phyloP scores from a whole-genome alignment of 352 stramenopile genomes.

The Globisporangium ultimum region DNA sequence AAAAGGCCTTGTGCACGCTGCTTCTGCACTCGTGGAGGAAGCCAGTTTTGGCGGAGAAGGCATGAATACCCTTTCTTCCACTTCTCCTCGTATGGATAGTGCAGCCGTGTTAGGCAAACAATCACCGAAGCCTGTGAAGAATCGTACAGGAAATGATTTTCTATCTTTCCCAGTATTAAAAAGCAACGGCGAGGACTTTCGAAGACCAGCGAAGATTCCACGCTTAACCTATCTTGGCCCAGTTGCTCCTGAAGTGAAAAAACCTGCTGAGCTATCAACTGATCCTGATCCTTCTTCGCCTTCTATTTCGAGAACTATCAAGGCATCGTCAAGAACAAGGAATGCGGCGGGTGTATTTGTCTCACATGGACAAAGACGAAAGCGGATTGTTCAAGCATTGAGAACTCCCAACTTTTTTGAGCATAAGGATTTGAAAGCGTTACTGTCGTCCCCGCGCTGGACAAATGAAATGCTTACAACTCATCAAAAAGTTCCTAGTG shows the following conservation, averaged over 20 bases:
- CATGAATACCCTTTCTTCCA: conserved; percentile 4
- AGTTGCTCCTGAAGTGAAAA: conserved; percentile 1
- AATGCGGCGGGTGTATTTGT: neutral
- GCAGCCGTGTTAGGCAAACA: conserved; percentile 10
- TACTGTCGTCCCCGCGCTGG: conserved; percentile 4
- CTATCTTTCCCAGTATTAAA: conserved; percentile 8
- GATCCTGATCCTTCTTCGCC: neutral
- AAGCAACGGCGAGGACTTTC: conserved; percentile 9
- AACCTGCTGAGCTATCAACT: conserved; percentile 3
- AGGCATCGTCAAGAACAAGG: conserved; percentile 1
- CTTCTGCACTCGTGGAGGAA: conserved; percentile 49
- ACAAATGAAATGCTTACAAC: conserved; percentile 1
- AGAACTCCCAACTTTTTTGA: conserved; percentile 31
- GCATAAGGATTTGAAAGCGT: conserved; percentile 11
- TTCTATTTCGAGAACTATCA: neutral
- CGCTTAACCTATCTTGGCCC: conserved; percentile 6
- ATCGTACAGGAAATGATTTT: neutral
- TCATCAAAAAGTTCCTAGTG: conserved; percentile 1
- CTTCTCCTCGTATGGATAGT: conserved; percentile 14
- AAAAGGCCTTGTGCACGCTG: conserved; percentile 60
- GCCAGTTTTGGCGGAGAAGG: conserved; percentile 29
- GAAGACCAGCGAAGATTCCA: conserved; percentile 15
- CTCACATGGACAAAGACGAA: conserved; percentile 19
- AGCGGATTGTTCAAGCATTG: conserved; percentile 29
- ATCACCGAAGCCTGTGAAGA: conserved; percentile 13